Conservation (phyloP, 495 filamentous ascomycete species). For the Melanomma pulvis-pyrius region DNA sequence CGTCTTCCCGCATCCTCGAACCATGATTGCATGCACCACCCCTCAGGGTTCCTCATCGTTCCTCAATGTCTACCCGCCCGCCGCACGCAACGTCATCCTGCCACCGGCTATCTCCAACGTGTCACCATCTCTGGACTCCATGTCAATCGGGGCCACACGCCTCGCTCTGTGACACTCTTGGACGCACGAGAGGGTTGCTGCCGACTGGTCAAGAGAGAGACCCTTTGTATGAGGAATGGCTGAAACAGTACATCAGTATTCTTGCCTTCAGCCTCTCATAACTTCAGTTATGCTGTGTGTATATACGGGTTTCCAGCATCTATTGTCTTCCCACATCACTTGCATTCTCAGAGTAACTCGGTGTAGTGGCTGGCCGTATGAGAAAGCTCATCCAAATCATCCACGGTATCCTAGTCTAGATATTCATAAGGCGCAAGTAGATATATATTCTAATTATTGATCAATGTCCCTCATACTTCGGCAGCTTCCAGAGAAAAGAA, state of each 20-base stretch:
- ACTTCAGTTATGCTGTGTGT: neutral
- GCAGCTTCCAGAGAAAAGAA: too few relatives aligned
- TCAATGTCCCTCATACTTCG: too few relatives aligned
- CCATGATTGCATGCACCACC: too few relatives aligned
- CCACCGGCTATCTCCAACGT: neutral
- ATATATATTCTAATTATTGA: too few relatives aligned
- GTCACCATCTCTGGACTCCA: neutral
- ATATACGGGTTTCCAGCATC: neutral
- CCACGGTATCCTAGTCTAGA: too few relatives aligned
- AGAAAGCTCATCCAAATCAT: too few relatives aligned
- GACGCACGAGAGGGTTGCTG: neutral
- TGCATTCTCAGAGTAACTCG: neutral
- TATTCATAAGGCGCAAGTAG: too few relatives aligned
- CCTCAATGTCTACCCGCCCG: neutral
- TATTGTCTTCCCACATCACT: neutral
- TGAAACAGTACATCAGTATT: too few relatives aligned
- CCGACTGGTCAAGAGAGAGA: neutral
- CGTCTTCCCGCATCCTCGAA: too few relatives aligned
- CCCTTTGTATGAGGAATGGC: too few relatives aligned
- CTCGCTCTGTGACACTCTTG: neutral
- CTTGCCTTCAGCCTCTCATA: neutral
- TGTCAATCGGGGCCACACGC: neutral
- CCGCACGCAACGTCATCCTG: neutral
- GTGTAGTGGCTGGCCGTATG: too few relatives aligned
- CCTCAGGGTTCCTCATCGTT: neutral